A percentile compares a stretch with the other conserved stretches of the same genome.
These are phyloP conservation scores for Colletotrichum sp. DNA, from an alignment of 2,329 filamentous ascomycete species.

Conservation along the genomic window DNA sequence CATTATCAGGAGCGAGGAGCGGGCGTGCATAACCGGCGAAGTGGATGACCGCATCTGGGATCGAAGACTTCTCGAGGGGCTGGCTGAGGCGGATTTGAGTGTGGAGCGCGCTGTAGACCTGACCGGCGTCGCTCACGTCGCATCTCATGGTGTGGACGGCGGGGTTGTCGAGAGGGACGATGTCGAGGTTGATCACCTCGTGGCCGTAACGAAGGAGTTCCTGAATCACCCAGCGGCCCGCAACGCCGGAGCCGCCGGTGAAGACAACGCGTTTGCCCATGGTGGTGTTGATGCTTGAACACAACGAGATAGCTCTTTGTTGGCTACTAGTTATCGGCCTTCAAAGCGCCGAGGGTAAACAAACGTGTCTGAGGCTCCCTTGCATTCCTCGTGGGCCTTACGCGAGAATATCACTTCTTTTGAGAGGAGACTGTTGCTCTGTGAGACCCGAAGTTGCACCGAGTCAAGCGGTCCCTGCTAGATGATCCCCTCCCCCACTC, in stretches of 20 bases:
- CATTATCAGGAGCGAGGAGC: constrained; percentile 65
- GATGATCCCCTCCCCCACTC: background rate
- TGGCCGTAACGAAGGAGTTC: constrained; percentile 36
- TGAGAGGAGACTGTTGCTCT: background rate
- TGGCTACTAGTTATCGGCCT: background rate
- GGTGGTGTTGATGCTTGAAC: background rate
- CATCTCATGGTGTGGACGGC: constrained; percentile 37
- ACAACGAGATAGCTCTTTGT: background rate
- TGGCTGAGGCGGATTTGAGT: constrained; percentile 52
- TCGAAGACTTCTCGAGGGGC: constrained; percentile 34
- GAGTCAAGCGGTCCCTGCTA: background rate
- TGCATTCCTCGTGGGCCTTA: background rate
- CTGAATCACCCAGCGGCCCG: constrained; percentile 37
- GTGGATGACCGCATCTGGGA: constrained; percentile 67
- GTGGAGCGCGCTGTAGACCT: constrained; percentile 41
- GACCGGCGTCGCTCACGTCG: constrained; percentile 38
- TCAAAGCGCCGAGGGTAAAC: background rate
- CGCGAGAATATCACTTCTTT: background rate
- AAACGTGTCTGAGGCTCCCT: background rate
- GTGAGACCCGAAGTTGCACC: background rate
- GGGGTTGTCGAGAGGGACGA: constrained; percentile 30
- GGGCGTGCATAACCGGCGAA: constrained; percentile 64
- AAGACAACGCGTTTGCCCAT: constrained; percentile 33
- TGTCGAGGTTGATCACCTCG: constrained; percentile 38
- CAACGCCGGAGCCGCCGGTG: constrained; percentile 39